Conservation (phyloP, 1,284 basidiomycete species). For the Leccinum fallax region DNA sequence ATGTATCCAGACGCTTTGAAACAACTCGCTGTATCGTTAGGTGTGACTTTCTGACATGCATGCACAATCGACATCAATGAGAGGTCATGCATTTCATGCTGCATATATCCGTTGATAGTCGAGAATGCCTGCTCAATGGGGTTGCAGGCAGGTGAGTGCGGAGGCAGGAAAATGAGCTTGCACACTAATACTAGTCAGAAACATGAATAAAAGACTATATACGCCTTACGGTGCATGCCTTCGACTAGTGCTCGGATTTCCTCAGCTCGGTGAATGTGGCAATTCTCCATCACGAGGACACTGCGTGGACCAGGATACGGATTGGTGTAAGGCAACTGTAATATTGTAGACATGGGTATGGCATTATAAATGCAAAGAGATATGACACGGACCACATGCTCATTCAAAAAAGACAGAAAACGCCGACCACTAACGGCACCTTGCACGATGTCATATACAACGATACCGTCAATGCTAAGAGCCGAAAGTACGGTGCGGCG, state of each 20-base stretch:
- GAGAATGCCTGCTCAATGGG: conserved; percentile 31
- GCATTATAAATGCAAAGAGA: too few relatives aligned
- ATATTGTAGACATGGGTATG: too few relatives aligned
- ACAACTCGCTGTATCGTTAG: conserved; percentile 3
- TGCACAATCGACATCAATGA: conserved; percentile 4
- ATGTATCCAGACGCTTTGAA: conserved; percentile 2
- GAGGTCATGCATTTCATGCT: not conserved
- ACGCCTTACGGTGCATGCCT: conserved; percentile 10
- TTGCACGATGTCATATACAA: too few relatives aligned
- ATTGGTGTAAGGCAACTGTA: too few relatives aligned
- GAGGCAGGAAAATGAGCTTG: conserved; percentile 28
- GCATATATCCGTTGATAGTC: conserved; percentile 21
- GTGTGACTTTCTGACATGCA: conserved; percentile 12
- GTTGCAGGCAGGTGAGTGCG: conserved; percentile 32
- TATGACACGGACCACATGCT: too few relatives aligned
- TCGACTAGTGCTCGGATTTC: conserved; percentile 21
- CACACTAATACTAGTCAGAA: not conserved
- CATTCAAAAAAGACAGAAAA: too few relatives aligned
- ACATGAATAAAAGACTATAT: not conserved
- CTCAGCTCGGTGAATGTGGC: conserved; percentile 6
- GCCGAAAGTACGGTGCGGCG: too few relatives aligned
- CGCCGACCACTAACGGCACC: too few relatives aligned
- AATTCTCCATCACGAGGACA: too few relatives aligned
- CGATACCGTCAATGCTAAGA: too few relatives aligned
- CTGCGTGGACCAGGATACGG: too few relatives aligned